Evolutionary conservation across 352 stramenopile species (phyloP), one percentile per base, ranked within the genome.

Genomic region (Pythium pyrilobum): DNA sequence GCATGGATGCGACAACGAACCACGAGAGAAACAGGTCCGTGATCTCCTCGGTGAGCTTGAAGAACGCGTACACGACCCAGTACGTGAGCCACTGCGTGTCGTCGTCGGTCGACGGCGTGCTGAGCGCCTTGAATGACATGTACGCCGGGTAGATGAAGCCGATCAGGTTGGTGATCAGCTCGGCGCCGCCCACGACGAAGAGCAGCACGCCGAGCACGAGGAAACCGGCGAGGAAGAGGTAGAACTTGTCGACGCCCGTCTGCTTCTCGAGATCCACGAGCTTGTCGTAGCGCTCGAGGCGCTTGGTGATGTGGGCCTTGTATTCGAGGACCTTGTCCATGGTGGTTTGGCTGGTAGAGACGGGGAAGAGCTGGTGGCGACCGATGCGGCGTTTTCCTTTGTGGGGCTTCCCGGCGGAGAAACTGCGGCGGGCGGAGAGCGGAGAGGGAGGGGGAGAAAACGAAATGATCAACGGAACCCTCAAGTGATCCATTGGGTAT

Each of bases 61-160:
- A 99, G 66, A 98, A 96, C 25, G 92, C 78, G 74, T 97, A 99
- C 27, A 99, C 87, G 56, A 98, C 87, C 85, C 85, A 96, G 71
- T 96, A 96, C 15, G 83, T 92, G 38, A 96, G 73, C 85, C 85
- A 96, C 73, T 92, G 81, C 32, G 82, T 95, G 72, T 95, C 83
- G 36, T 95, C 85, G 9, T 72, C 65, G 36, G 79, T 77, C 52
- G 54, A 64, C 16, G 75, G 64, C 48, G 80, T 89, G 67, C 80
- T 89, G 15, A 95, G 81, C 38, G 85, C 85, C 75, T 94, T 94
- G 71, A 96, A 95, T 33, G 80, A 92, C 72, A 79, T 74, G 70
- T 95, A 96, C 41, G 82, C 83, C 33, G 85, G 85, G 71, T 94
- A 96, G 58, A 93, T 76, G 54, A 96, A 92, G 45, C 84, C 84